Conservation (phyloP, 2,329 filamentous ascomycete species). For the Ilyonectria mors-panacis region DNA sequence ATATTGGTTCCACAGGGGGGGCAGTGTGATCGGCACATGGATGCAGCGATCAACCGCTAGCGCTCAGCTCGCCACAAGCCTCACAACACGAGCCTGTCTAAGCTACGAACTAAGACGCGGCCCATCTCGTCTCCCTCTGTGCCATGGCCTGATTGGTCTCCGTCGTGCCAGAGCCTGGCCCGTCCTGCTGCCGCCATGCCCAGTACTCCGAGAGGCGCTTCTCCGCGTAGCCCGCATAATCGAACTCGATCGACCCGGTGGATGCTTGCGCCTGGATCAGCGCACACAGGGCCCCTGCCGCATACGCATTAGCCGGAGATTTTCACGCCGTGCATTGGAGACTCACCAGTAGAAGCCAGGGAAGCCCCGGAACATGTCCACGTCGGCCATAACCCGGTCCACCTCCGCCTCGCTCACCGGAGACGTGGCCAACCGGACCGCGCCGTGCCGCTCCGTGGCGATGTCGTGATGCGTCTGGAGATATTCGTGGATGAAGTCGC, state of each 20-base stretch:
- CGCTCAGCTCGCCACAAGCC: not conserved
- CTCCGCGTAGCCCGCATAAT: constrained; percentile 41
- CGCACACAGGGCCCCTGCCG: constrained; percentile 43
- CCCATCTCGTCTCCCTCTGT: constrained; percentile 35
- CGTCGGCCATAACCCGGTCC: constrained; percentile 35
- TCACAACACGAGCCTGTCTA: too few relatives aligned
- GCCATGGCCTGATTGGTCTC: constrained; percentile 12
- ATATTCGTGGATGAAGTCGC: constrained; percentile 38
- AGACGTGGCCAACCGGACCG: not conserved
- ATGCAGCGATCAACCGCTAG: not conserved
- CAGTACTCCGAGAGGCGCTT: constrained; percentile 42
- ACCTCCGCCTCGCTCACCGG: constrained; percentile 33
- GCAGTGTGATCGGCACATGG: not conserved
- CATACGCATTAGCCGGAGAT: constrained; percentile 20
- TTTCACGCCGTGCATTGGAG: not conserved
- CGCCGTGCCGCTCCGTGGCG: constrained; percentile 4
- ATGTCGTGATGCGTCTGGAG: constrained; percentile 29
- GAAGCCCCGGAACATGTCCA: constrained; percentile 40
- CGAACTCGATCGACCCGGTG: constrained; percentile 43
- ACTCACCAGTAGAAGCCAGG: constrained; percentile 43
- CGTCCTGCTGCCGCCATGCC: constrained; percentile 34
- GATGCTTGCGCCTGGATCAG: constrained; percentile 45
- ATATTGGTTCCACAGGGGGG: not conserved
- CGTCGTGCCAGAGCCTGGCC: not conserved
- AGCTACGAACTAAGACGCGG: constrained; percentile 16